phyloP scores from a whole-genome alignment of 2,329 filamentous ascomycete genomes.

The Aureobasidium sp. region DNA sequence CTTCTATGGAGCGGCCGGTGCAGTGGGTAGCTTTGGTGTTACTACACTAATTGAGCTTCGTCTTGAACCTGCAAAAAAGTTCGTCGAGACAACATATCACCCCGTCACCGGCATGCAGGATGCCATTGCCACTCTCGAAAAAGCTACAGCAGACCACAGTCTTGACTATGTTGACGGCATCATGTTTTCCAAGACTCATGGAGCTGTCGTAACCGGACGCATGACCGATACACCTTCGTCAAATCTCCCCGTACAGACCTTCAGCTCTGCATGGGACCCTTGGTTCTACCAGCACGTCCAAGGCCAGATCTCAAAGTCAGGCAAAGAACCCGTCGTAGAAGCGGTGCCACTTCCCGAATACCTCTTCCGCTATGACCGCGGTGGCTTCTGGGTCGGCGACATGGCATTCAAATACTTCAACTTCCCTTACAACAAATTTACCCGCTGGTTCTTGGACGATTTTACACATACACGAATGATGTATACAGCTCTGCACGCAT shows the following conservation, averaged over 20 bases:
- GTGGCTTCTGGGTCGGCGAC: conserved; percentile 60
- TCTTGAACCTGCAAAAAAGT: conserved; percentile 40
- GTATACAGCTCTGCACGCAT: conserved; percentile 59
- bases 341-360: conserved; percentile 59
- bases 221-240: conserved; percentile 29
- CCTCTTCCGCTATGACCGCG: conserved; percentile 64
- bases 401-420: conserved; percentile 59
- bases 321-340: conserved; percentile 31
- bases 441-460: conserved; percentile 53
- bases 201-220: conserved; percentile 40
- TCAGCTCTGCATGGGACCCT: conserved; percentile 39
- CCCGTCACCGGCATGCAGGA: conserved; percentile 36
- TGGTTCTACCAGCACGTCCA: conserved; percentile 46
- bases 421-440: conserved; percentile 58
- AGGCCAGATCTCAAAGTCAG: conserved; percentile 21
- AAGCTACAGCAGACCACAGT: conserved; percentile 30
- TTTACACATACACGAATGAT: conserved; percentile 59
- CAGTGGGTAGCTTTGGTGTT: conserved; percentile 62
- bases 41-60: conserved; percentile 50
- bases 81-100: conserved; percentile 45
- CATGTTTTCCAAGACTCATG: conserved; percentile 38
- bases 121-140: conserved; percentile 35
- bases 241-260: conserved; percentile 24
- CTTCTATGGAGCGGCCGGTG: conserved; percentile 58
- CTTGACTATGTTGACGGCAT: conserved; percentile 47